Evolutionary conservation across 352 stramenopile species (phyloP).

Genomic region (Pythium plurisporium): DNA sequence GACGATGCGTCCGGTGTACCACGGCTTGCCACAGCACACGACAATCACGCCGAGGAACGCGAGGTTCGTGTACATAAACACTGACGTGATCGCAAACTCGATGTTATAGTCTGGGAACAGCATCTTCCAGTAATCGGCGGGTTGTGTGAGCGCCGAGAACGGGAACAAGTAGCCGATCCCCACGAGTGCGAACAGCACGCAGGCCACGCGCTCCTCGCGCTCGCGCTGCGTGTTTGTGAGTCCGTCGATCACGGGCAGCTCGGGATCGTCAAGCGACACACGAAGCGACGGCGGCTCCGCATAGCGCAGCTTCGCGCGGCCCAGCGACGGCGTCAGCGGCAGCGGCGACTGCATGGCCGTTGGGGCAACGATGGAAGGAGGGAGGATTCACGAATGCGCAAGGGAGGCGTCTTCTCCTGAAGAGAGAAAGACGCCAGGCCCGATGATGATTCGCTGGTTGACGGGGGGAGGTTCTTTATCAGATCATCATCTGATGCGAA

Average conservation of each 20-base stretch:
- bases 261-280: no score
- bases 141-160: conserved; percentile 85
- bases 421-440: neutral
- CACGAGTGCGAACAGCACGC: conserved; percentile 66
- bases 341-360: conserved; percentile 56
- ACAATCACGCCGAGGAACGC: conserved; percentile 64
- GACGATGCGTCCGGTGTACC: conserved; percentile 72
- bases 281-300: conserved; percentile 15
- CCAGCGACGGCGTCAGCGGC: conserved; percentile 38
- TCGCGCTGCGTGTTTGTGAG: conserved; percentile 25
- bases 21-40: conserved; percentile 49
- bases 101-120: conserved; percentile 86
- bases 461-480: neutral
- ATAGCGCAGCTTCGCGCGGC: conserved; percentile 30
- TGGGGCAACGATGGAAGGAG: neutral
- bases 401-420: neutral
- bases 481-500: conserved; percentile 8
- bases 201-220: conserved; percentile 46
- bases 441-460: conserved; percentile 9
- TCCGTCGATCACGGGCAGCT: conserved; percentile 19
- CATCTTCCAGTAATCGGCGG: conserved; percentile 86
- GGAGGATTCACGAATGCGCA: neutral
- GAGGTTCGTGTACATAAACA: conserved; percentile 85
- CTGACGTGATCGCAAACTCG: conserved; percentile 78
- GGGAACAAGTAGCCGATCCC: conserved; percentile 83